A percentile compares a stretch with the other conserved stretches of the same genome.
Conservation (phyloP, 768 basidiomycete species). For the Pleurotus salmoneostramineus region DNA sequence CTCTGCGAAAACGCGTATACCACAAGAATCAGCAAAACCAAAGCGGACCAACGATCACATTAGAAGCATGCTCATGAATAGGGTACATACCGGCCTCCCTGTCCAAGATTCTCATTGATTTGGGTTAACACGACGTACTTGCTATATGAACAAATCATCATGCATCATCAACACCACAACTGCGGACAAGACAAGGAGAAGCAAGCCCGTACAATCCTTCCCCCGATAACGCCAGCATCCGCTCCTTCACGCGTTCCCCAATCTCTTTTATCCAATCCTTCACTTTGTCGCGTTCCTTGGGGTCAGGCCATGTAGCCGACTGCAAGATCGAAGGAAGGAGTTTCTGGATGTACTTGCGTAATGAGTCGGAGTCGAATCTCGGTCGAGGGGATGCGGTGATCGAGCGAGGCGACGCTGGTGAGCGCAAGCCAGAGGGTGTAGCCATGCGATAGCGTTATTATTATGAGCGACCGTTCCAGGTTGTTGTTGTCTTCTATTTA, state of each 20-base stretch:
- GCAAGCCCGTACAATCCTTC: slow-evolving; percentile 83
- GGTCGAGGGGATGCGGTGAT: slow-evolving; percentile 51
- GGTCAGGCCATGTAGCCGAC: slow-evolving; percentile 59
- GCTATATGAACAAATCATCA: too few species aligned
- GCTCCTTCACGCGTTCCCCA: slow-evolving; percentile 77
- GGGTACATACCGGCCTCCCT: slow-evolving; percentile 72
- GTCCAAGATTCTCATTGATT: slow-evolving; percentile 79
- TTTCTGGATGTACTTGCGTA: slow-evolving; percentile 80
- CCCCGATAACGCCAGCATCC: slow-evolving; percentile 82
- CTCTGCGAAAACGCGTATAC: slow-evolving; percentile 41
- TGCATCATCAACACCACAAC: too few species aligned
- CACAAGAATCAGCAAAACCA: too few species aligned
- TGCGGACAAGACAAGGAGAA: too few species aligned
- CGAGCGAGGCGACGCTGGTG: slow-evolving; percentile 59
- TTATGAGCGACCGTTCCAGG: neutral
- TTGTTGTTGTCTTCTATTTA: slow-evolving; percentile 3
- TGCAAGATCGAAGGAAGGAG: slow-evolving; percentile 69
- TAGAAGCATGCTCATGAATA: too few species aligned
- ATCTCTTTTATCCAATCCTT: slow-evolving; percentile 82
- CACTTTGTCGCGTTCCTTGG: slow-evolving; percentile 65
- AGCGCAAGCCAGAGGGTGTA: slow-evolving; percentile 46
- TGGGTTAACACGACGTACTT: slow-evolving; percentile 88
- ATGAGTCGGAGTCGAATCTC: slow-evolving; percentile 69
- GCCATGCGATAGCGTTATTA: slow-evolving; percentile 13
- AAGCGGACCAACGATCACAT: too few species aligned